Conservation (phyloP, 2,329 filamentous ascomycete species). For the Nemania sp. region DNA sequence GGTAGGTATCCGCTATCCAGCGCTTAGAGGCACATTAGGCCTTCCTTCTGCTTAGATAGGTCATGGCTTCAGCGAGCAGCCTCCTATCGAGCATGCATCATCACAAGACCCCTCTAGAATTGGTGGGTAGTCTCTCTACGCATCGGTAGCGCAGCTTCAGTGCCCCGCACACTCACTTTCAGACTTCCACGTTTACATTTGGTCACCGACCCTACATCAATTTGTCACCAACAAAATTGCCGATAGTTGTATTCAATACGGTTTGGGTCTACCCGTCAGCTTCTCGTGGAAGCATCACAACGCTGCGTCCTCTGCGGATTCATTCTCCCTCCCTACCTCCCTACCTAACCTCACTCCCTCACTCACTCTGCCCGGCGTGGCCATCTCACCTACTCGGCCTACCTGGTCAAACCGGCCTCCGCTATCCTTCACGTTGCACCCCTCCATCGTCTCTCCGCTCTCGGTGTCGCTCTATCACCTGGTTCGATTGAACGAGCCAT, state of each 20-base stretch:
- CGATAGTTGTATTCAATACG: not conserved
- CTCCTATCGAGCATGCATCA: conserved; percentile 31
- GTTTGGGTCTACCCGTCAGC: not conserved
- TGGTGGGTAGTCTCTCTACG: conserved; percentile 4
- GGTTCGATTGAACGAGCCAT: conserved; percentile 2
- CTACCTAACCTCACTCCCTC: too few species aligned
- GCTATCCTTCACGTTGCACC: conserved; percentile 14
- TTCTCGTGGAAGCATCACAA: not conserved
- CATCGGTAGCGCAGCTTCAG: too few species aligned
- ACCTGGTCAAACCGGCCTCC: conserved; percentile 9
- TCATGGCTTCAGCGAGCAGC: not conserved
- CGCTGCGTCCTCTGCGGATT: not conserved
- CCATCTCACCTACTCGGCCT: not conserved
- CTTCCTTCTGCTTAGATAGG: not conserved
- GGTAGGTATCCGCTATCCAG: conserved; percentile 31
- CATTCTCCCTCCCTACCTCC: too few species aligned
- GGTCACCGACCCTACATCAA: conserved; percentile 3
- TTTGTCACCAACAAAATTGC: conserved; percentile 5
- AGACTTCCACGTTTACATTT: conserved; percentile 5
- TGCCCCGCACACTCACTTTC: conserved; percentile 28
- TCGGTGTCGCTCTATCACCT: conserved; percentile 27
- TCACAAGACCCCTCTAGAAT: conserved; percentile 36
- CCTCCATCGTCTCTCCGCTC: conserved; percentile 32
- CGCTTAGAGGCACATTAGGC: too few species aligned
- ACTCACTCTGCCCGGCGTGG: not conserved